Base-by-base conservation (phyloP, 495 filamentous ascomycete genomes). In the Aspergillus bertholletiae region DNA sequence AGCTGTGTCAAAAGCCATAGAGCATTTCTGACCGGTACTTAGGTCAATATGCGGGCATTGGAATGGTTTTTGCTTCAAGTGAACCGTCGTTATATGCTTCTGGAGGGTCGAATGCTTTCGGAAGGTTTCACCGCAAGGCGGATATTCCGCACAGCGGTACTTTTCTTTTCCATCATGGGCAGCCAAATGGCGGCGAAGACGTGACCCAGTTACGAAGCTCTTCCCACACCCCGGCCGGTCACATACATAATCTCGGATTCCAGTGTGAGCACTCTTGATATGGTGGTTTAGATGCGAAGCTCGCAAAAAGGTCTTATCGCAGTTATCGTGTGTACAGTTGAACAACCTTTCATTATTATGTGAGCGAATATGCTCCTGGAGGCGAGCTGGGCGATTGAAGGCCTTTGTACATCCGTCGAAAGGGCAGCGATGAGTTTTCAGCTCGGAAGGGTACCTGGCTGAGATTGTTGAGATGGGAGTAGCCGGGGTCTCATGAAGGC, bases 91-190 rank as follows among this genome's bases (percentile, higher is more conserved):
- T 46, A 97, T 84, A 68, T 98, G 94, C 17, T 87, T 83, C 59
- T 90, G 84, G 11, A 98, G 80, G 2, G 91, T 96, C 49, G 87
- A 82, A 61, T 92, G 88, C 67, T 97, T 97, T 39, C 94, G 81
- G 69, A 97, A 98, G 13, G 80, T 82, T 67, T 87, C 80, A 30
- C 81, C 75, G 65, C 94, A 98, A 1, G 82, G 86, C 7, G 85
- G 82, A 55, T 85, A 86, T 21, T 83, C 87, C 7, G 79, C 84
- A 64, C 94, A 98, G 52, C 78, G 76, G 58, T 84, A 88, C 47
- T 83, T 77, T 56, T 89, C 83, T 53, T 75, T 74, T 21, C 84
- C 85, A 64, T 89, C 79, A 61, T 92, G 88, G 1, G 84, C 79
- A 21, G 78, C 77, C 47, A 82, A 63, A 65, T 92, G 88, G 20